Base-by-base conservation (phyloP, 73 alveolate genomes). In the Paraurostyla sp. region DNA sequence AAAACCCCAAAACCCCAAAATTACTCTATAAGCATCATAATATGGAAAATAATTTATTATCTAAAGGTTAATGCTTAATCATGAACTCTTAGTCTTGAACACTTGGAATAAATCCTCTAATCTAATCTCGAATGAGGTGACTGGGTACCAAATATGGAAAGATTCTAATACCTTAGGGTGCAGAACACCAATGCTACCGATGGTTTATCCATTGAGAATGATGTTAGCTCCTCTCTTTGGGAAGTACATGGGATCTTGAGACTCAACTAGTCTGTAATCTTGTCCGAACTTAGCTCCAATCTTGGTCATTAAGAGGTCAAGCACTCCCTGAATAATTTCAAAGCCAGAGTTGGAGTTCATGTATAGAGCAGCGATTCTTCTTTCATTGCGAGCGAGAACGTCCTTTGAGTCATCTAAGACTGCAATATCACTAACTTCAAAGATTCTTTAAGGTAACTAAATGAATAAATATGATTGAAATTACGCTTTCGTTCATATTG, bases 351-450 rank as follows among this genome's bases (percentile, higher is more conserved):
- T 36, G 36, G 82, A 48, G 82, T 87, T 86, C 18, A 95, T 56
- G 90, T 94, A 93, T 63, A 94, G 87, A 63, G 96, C 99, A 46
- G 97, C 83, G 57, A 98, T 90, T 71, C 94, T 90, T 80, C 99
- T 92, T 41, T 89, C 69, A 81, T 96, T 97, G 18, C 92, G 73
- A n/a, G 99, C 98, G n/a, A 94, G 93, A 56, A 76, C 94, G 82
- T 95, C 99, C 58, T 83, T 82, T 35, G 90, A 76, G 18, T 94
- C 94, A 57, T 97, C 98, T 56, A 78, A 71, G 78, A 94, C 51
- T 71, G 96, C 99, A 54, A 95, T 97, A 91, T 98, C 99, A 30
- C 97, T 88, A 58, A 96, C 94, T 80, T 97, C 99, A 89, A 97
- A 98, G 38, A 97, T 75, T 62, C 92, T 92, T 52, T 94, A 89